Percentiles rank a stretch among this genome's conserved stretches.
Conservation (phyloP, 352 stramenopile species). For the Globisporangium paroecandrum region DNA sequence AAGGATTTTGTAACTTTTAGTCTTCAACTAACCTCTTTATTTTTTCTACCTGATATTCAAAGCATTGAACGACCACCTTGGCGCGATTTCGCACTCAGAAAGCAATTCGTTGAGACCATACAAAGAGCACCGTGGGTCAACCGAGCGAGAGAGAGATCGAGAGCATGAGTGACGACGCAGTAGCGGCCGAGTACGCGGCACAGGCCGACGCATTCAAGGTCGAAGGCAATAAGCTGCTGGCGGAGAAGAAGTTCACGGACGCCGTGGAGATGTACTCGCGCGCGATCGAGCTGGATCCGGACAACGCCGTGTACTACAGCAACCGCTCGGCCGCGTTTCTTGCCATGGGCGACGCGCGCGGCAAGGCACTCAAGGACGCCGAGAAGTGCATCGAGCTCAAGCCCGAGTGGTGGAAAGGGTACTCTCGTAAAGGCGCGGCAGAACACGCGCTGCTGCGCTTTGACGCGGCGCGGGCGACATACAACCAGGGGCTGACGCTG, state of each 20-base stretch:
- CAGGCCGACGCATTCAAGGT: constrained; percentile 84
- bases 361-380: constrained; percentile 76
- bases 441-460: constrained; percentile 75
- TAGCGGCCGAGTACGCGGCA: constrained; percentile 42
- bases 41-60: not conserved
- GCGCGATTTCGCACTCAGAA: not conserved
- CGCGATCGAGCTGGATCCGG: constrained; percentile 78
- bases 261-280: constrained; percentile 84
- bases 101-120: not conserved
- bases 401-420: constrained; percentile 87
- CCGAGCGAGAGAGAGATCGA: not conserved
- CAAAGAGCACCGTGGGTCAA: not conserved
- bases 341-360: constrained; percentile 71
- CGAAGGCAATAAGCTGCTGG: constrained; percentile 74
- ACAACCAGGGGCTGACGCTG: constrained; percentile 55
- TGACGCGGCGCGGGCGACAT: constrained; percentile 68
- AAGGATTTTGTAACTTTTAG: not conserved
- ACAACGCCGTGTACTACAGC: constrained; percentile 84
- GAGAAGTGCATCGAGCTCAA: constrained; percentile 71
- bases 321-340: constrained; percentile 84
- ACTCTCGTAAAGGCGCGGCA: constrained; percentile 78
- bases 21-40: not conserved
- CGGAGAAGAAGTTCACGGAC: constrained; percentile 49
- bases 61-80: not conserved
- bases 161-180: constrained; percentile 13